A percentile compares a stretch with the other conserved stretches of the same genome.
phyloP scores from a whole-genome alignment of 495 filamentous ascomycete species.

The Penicillium turbatum region DNA sequence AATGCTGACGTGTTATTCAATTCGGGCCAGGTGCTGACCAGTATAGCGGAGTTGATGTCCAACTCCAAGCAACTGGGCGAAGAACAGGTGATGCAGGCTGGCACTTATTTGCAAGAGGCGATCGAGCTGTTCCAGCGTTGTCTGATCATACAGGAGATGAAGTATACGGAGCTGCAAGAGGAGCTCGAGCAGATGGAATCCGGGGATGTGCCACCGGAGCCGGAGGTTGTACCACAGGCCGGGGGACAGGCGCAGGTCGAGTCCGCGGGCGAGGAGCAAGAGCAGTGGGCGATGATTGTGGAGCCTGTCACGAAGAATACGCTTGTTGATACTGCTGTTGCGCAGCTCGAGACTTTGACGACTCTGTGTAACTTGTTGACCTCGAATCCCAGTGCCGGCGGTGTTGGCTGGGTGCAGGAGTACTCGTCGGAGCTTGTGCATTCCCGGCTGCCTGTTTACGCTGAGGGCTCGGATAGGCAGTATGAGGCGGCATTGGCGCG shows the following conservation, averaged over 20 bases:
- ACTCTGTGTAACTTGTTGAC: conserved; percentile 52
- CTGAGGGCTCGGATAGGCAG: conserved; percentile 39
- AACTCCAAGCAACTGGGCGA: conserved; percentile 44
- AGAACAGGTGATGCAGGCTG: conserved; percentile 35
- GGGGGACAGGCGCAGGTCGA: conserved; percentile 14
- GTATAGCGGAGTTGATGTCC: conserved; percentile 54
- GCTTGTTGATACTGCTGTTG: conserved; percentile 60
- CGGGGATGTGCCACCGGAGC: conserved; percentile 23
- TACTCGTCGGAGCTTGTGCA: conserved; percentile 45
- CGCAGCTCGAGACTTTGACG: conserved; percentile 56
- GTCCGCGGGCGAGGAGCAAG: conserved; percentile 36
- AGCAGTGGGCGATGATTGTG: conserved; percentile 58
- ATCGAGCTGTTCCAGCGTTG: conserved; percentile 60
- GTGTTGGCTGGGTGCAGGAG: conserved; percentile 53
- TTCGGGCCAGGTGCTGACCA: conserved; percentile 61
- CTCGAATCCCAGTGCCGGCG: conserved; percentile 30
- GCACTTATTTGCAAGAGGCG: conserved; percentile 55
- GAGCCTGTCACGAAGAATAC: conserved; percentile 58
- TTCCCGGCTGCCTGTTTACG: conserved; percentile 46
- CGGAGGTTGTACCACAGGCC: conserved; percentile 13
- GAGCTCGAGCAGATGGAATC: conserved; percentile 42
- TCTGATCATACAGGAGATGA: conserved; percentile 53
- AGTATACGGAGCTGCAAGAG: conserved; percentile 50
- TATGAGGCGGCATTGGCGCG: conserved; percentile 51
- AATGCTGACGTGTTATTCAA: conserved; percentile 68